A percentile compares a stretch with the other conserved stretches of the same genome.
Conservation (phyloP, 306 rosid species). For the Prunus fruticosa region DNA sequence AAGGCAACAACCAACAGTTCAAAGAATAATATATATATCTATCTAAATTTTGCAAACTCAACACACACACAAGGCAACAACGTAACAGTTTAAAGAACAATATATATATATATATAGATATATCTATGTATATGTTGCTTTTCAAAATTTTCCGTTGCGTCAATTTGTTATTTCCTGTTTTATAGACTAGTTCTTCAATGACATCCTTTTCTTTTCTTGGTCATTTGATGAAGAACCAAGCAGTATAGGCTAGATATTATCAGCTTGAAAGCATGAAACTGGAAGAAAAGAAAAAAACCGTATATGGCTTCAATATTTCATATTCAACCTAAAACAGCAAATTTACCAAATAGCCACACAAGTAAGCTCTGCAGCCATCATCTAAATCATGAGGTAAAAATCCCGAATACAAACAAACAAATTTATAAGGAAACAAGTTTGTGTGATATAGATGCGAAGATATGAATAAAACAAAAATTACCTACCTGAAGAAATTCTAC, state of each 20-base stretch:
- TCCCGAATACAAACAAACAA: neutral
- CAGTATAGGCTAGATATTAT: neutral
- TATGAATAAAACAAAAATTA: conserved; percentile 20
- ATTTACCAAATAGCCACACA: neutral
- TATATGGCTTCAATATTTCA: neutral
- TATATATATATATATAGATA: too few relatives aligned
- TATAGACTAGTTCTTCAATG: neutral
- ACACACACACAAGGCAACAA: too few relatives aligned
- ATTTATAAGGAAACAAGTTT: neutral
- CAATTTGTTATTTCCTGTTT: neutral
- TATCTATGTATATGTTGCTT: neutral
- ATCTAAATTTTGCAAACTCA: neutral
- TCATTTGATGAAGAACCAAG: neutral
- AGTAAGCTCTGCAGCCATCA: neutral
- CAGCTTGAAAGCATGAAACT: neutral
- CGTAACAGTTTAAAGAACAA: too few relatives aligned
- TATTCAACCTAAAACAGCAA: neutral
- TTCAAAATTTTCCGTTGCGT: neutral
- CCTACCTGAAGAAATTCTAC: conserved; percentile 67
- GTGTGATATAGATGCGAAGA: neutral
- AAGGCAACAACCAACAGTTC: neutral
- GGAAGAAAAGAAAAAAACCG: neutral
- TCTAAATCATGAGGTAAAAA: neutral
- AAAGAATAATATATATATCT: neutral
- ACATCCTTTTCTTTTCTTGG: neutral